Conservation (phyloP, 129 eudicot genomes). For the Centella asiatica region DNA sequence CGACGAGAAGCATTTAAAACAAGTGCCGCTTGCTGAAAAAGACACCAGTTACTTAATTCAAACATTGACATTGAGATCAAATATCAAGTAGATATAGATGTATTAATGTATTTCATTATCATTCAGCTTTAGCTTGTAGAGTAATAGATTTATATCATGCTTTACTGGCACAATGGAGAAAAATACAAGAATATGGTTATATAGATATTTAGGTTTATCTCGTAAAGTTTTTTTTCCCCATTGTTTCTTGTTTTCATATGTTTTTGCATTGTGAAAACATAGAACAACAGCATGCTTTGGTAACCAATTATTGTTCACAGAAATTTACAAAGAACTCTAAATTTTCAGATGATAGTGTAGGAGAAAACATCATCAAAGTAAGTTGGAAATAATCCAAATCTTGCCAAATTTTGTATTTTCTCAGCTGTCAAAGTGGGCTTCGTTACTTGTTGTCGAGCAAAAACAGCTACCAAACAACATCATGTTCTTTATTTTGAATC, state of each 20-base stretch:
- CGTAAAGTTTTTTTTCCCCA: no score
- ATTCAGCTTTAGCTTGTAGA: not conserved
- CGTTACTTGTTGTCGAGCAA: no score
- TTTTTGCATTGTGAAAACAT: not conserved
- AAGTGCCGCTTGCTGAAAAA: constrained; percentile 84
- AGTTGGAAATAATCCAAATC: no score
- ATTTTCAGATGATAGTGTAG: no score
- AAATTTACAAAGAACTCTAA: not conserved
- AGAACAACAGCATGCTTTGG: not conserved
- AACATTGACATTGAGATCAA: not conserved
- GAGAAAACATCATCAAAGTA: no score
- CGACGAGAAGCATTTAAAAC: constrained; percentile 93
- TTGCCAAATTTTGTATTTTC: no score
- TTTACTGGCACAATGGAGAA: not conserved
- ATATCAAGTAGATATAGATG: constrained; percentile 2
- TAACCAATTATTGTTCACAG: not conserved
- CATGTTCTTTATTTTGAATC: no score
- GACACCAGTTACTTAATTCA: constrained; percentile 8
- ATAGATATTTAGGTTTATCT: not conserved
- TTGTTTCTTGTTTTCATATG: no score
- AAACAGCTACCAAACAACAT: no score
- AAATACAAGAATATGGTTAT: not conserved
- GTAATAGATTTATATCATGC: not conserved
- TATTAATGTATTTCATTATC: not conserved
- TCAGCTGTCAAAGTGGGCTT: no score